Base-by-base conservation (phyloP, 1,139 yeast species). In the Waltiozyma sp. region DNA sequence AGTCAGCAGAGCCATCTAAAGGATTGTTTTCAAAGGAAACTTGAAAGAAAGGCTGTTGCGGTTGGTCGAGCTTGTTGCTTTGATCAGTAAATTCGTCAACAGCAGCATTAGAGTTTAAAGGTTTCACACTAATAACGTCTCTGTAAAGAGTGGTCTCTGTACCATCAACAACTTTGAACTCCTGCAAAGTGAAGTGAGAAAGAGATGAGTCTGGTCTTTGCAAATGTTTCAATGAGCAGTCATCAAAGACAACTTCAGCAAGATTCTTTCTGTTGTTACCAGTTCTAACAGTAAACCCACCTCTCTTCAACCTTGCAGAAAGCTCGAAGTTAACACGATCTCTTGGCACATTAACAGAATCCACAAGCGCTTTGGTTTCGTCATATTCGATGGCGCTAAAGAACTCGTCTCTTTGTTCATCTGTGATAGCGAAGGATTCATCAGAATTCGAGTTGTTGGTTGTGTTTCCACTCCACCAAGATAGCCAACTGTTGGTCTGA, bases 321-420 rank as follows among this genome's bases (percentile, higher is more conserved):
- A 89, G 59, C 49, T 83, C 84, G 47, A 84, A 54, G 21, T 74
- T 76, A 3, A 83, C 76, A 37, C 88, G 70, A 47, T 88, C 93
- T 42, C 77, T 72, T 0, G 96, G 95, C 2, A 84, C 57, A 49
- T 82, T 83, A 13, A 81, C 66, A 1, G 80, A 64, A 15, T 75
- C 75, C 0, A 69, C 50, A 0, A 75, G 55, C 0, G 73, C 72
- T 43, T 74, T 70, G 26, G 75, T 67, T 48, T 88, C 96, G 54
- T 88, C 86, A 64, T 83, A 89, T 48, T 89, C 99, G 50, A 93
- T 91, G 0, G 96, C 95, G 48, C 87, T 95, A 57, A 87, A 89
- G 15, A 91, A 70, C 44, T 93, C 98, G 57, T 87, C 70, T 49
- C 80, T 68, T 53, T 84, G 91, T 48, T 80, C 87, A 21, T 80